Evolutionary conservation across 1,139 yeast species (phyloP), one percentile per base, ranked within the genome.

Genomic region (Nakaseomyces kungkrabaensis): DNA sequence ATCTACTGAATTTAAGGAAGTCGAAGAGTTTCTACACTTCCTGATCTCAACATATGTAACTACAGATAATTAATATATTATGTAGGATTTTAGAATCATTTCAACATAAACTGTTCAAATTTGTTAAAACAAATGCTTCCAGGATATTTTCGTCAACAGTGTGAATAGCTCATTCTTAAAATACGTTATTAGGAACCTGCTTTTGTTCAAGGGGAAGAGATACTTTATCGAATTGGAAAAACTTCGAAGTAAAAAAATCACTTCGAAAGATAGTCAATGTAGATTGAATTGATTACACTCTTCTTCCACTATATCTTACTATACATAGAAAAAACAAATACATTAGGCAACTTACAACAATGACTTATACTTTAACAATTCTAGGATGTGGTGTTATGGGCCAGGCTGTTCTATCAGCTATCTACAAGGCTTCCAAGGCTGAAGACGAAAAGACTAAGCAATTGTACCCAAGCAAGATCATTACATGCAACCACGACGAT

Each of bases 321-420:
- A 17, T 17, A 17, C 3, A 17, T 17, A 17, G 22, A 17, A 17
- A 17, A 17, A 17, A 17, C 22, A 17, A 17, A 17, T 17, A 17
- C 22, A 17, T 17, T 2, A 17, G 22, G 22, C 22, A 17, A 17
- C 22, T 3, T 33, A n/a, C 5, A 33, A 33, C 31, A 13, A 41
- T 41, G 63, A 59, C 58, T 50, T 69, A 68, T 58, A 85, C 92
- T 4, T 72, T 92, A 50, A 77, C 94, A 17, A 82, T 92, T 29
- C 74, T 92, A 51, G 99, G 97, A 43, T 81, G 95, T 60, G 99
- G 99, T 51, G 90, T 87, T 51, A 87, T 92, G 92, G 97, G 98
- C 52, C 85, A 94, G 33, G 97, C 98, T n/a, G 88, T 92, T 45
- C 77, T 86, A 40, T 76, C 88, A 13, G 96, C 97, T 24, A 84